A percentile compares a stretch with the other conserved stretches of the same genome.
Evolutionary conservation across 108 stramenopile species (phyloP).

Genomic region (Nitzschia palea): DNA sequence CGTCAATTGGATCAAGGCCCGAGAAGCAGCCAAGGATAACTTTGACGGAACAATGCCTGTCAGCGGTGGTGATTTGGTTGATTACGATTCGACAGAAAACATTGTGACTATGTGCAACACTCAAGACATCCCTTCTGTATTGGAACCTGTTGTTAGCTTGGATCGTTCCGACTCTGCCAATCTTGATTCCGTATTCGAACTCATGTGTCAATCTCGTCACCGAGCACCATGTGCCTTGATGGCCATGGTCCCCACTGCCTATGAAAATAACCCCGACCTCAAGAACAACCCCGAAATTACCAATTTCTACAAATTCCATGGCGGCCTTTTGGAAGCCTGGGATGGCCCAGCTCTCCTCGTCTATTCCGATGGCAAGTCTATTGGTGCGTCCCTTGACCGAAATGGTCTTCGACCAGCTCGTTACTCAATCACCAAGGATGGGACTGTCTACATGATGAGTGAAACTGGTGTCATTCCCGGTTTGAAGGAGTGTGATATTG

Average conservation of each 20-base stretch:
- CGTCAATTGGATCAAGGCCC: constrained; percentile 96
- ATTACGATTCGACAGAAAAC: constrained; percentile 74
- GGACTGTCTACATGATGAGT: constrained; percentile 94
- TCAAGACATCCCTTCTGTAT: constrained; percentile 75
- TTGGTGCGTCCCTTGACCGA: constrained; percentile 90
- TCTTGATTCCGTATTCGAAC: constrained; percentile 94
- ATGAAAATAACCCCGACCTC: constrained; percentile 86
- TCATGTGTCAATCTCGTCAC: constrained; percentile 90
- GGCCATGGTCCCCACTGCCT: constrained; percentile 90
- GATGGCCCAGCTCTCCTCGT: constrained; percentile 97
- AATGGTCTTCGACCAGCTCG: constrained; percentile 94
- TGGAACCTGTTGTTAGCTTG: constrained; percentile 87
- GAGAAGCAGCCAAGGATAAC: constrained; percentile 80
- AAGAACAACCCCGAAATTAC: constrained; percentile 84
- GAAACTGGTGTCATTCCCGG: constrained; percentile 93
- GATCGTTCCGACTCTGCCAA: constrained; percentile 92
- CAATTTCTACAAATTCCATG: constrained; percentile 98
- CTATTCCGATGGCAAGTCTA: constrained; percentile 92
- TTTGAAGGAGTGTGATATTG: constrained; percentile 79
- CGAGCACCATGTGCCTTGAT: constrained; percentile 90
- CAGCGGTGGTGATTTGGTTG: constrained; percentile 66
- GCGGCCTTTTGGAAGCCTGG: constrained; percentile 95
- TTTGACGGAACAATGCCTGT: constrained; percentile 77
- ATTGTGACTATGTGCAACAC: constrained; percentile 86
- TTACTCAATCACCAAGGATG: constrained; percentile 90